Conservation (phyloP, 2,329 filamentous ascomycete genomes). For the Cyphellophora attinorum region DNA sequence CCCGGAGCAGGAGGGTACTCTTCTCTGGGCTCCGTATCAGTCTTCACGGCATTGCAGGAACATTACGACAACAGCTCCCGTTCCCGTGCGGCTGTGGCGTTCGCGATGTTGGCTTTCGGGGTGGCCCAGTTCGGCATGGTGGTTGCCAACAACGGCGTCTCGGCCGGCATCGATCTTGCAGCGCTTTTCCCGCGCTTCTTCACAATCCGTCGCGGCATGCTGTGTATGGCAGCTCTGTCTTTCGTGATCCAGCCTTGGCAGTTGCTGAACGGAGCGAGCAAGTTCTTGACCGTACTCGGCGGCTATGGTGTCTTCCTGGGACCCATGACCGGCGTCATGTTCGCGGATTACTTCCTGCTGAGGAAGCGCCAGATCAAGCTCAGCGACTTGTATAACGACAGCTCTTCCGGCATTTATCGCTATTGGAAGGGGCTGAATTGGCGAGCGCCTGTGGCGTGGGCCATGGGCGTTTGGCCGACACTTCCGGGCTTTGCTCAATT, state of each 20-base stretch:
- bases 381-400: conserved; percentile 28
- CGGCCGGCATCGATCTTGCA: conserved; percentile 44
- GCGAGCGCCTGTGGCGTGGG: conserved; percentile 29
- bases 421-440: conserved; percentile 32
- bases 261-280: conserved; percentile 48
- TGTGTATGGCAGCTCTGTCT: conserved; percentile 43
- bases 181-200: conserved; percentile 45
- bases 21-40: conserved; percentile 16
- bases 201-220: conserved; percentile 46
- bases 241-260: conserved; percentile 54
- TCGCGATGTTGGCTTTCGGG: conserved; percentile 41
- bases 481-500: conserved; percentile 19
- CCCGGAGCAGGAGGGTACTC: conserved; percentile 33
- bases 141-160: conserved; percentile 42
- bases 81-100: conserved; percentile 41
- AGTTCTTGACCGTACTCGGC: conserved; percentile 56
- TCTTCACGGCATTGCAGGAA: conserved; percentile 7
- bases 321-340: conserved; percentile 42
- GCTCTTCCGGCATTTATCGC: conserved; percentile 26
- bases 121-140: conserved; percentile 37
- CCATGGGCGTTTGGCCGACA: conserved; percentile 21
- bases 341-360: conserved; percentile 37
- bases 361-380: conserved; percentile 27
- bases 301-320: conserved; percentile 57
- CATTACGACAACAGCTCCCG: conserved; percentile 8